Percentiles rank a stretch among this genome's conserved stretches.
Evolutionary conservation across 306 rosid species (phyloP).

Genomic region (Vigna hirtella): DNA sequence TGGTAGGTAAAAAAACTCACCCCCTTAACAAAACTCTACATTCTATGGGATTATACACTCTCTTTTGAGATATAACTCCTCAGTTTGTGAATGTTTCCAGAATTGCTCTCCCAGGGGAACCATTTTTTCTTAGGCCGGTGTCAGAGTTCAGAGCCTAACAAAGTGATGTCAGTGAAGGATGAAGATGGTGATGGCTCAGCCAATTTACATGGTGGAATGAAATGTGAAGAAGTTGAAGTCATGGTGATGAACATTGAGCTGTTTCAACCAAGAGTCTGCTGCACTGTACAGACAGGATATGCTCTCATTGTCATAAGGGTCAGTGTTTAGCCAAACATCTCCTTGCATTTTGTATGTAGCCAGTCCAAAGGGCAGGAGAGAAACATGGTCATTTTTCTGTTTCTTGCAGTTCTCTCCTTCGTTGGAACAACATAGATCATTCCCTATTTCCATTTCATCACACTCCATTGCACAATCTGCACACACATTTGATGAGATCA

Average conservation of each 20-base stretch:
- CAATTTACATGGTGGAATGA: conserved; percentile 50
- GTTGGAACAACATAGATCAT: conserved; percentile 22
- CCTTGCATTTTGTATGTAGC: conserved; percentile 76
- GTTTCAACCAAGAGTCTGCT: conserved; percentile 88
- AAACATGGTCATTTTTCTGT: conserved; percentile 25
- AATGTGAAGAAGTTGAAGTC: conserved; percentile 76
- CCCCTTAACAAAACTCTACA: conserved; percentile 33
- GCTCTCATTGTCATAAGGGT: conserved; percentile 55
- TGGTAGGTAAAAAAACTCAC: neutral
- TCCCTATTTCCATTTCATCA: conserved; percentile 30
- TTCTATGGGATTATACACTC: conserved; percentile 34
- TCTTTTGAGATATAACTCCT: conserved; percentile 38
- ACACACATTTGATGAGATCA: conserved; percentile 11
- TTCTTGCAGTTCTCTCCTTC: conserved; percentile 31
- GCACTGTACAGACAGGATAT: conserved; percentile 56
- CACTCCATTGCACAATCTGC: conserved; percentile 49
- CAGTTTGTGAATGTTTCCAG: conserved; percentile 37
- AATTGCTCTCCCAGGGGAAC: conserved; percentile 37
- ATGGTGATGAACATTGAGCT: conserved; percentile 71
- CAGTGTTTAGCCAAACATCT: conserved; percentile 66
- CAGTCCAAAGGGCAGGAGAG: conserved; percentile 69
- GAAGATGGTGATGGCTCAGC: conserved; percentile 4
- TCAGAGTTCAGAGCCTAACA: conserved; percentile 39
- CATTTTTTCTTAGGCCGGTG: conserved; percentile 10
- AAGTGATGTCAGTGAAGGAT: conserved; percentile 21